phyloP scores from a whole-genome alignment of 129 eudicot species.

The Centella asiatica region DNA sequence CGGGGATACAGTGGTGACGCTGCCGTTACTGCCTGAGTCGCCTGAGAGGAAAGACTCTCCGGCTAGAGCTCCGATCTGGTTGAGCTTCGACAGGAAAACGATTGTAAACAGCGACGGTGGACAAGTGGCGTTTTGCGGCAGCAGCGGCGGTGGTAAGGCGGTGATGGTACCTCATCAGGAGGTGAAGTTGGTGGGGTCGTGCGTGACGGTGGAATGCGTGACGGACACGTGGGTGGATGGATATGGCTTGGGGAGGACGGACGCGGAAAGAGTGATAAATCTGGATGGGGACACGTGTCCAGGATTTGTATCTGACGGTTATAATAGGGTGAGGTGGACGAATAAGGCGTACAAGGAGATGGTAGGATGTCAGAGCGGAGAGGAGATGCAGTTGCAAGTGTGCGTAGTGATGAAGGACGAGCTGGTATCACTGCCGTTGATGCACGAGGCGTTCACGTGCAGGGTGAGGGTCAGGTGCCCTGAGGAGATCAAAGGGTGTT shows the following conservation, averaged over 20 bases:
- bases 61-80: constrained; percentile 29
- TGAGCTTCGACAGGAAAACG: constrained; percentile 29
- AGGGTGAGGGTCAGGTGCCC: constrained; percentile 58
- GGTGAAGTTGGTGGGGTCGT: constrained; percentile 21
- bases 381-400: constrained; percentile 17
- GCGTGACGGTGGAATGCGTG: constrained; percentile 66
- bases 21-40: constrained; percentile 64
- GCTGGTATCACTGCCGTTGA: constrained; percentile 32
- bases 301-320: constrained; percentile 47
- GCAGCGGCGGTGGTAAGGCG: constrained; percentile 1
- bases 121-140: constrained; percentile 8
- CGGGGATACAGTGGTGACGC: constrained; percentile 38
- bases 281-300: constrained; percentile 82
- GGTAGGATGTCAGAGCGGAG: constrained; percentile 28
- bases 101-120: background rate
- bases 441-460: constrained; percentile 59
- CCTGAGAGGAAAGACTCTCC: constrained; percentile 51
- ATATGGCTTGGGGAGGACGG: constrained; percentile 27
- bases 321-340: constrained; percentile 53
- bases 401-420: constrained; percentile 42
- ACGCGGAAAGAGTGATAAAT: constrained; percentile 34
- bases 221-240: constrained; percentile 48
- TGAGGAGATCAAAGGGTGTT: constrained; percentile 7
- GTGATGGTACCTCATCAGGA: constrained; percentile 11
- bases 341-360: constrained; percentile 51